phyloP scores from a whole-genome alignment of 306 rosid species.

The Casuarina glauca region DNA sequence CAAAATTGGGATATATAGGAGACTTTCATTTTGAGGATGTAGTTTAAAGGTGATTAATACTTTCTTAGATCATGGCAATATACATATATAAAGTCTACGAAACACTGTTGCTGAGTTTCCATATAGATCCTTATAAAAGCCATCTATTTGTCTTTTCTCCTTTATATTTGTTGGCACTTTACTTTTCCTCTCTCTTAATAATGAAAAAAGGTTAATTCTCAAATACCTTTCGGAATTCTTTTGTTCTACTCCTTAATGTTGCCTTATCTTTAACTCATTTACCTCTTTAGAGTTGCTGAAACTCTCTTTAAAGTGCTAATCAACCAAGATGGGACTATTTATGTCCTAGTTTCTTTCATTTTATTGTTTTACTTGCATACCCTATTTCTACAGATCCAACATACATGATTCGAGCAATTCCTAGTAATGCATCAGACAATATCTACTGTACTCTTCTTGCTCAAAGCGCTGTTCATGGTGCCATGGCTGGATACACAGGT shows the following conservation, averaged over 20 bases:
- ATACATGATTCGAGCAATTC: constrained; percentile 96
- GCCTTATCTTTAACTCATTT: not conserved
- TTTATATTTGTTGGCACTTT: not conserved
- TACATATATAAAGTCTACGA: not conserved
- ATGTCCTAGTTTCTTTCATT: not conserved
- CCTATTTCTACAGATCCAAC: constrained; percentile 76
- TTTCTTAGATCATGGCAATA: not conserved
- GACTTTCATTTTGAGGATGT: too few species aligned
- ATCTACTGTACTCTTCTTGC: constrained; percentile 97
- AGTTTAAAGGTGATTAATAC: too few species aligned
- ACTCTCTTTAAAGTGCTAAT: not conserved
- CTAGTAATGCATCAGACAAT: constrained; percentile 96
- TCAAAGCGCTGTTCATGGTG: constrained; percentile 92
- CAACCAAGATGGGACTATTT: not conserved
- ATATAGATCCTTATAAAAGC: not conserved
- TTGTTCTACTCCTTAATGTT: not conserved
- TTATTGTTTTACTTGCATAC: constrained; percentile 1
- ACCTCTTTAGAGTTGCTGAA: not conserved
- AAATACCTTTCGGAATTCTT: not conserved
- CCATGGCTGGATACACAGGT: constrained; percentile 95
- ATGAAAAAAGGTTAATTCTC: not conserved
- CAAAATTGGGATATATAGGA: too few species aligned
- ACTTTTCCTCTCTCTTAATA: not conserved
- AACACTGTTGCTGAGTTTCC: not conserved
- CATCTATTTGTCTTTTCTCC: not conserved